phyloP scores from a whole-genome alignment of 768 basidiomycete species.

The Auricularia heimuer region DNA sequence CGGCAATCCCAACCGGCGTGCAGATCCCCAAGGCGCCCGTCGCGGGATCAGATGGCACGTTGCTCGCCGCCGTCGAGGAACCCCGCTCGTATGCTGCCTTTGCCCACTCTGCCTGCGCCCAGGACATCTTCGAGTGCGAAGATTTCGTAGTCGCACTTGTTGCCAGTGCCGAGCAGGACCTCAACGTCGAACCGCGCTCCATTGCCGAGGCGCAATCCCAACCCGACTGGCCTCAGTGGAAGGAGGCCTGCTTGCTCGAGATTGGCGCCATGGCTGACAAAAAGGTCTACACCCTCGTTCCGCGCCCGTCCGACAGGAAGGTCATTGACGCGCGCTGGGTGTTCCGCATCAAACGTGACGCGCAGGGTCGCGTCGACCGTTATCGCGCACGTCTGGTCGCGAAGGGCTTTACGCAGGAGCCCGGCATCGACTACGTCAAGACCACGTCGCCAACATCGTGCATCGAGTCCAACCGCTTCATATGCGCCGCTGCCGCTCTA shows the following conservation, averaged over 20 bases:
- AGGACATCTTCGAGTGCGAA: background rate
- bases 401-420: constrained; percentile 23
- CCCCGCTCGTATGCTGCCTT: background rate
- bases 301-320: background rate
- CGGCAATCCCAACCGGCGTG: too few relatives aligned
- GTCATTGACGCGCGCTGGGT: constrained; percentile 22
- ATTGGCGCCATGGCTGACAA: background rate
- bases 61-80: too few relatives aligned
- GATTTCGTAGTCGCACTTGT: background rate
- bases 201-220: background rate
- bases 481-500: constrained; percentile 28
- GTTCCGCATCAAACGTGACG: constrained; percentile 20
- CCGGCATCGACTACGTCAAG: constrained; percentile 16
- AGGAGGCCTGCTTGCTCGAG: background rate
- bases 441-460: constrained; percentile 19
- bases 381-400: constrained; percentile 19
- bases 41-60: background rate
- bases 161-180: background rate
- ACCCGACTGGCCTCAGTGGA: background rate
- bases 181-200: background rate
- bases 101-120: background rate
- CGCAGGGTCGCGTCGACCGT: constrained; percentile 14
- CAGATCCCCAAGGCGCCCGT: too few relatives aligned
- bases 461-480: constrained; percentile 14
- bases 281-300: background rate